These are phyloP conservation scores for Leccinum aurantiacum DNA, from an alignment of 768 basidiomycete genomes.

Conservation along the genomic window DNA sequence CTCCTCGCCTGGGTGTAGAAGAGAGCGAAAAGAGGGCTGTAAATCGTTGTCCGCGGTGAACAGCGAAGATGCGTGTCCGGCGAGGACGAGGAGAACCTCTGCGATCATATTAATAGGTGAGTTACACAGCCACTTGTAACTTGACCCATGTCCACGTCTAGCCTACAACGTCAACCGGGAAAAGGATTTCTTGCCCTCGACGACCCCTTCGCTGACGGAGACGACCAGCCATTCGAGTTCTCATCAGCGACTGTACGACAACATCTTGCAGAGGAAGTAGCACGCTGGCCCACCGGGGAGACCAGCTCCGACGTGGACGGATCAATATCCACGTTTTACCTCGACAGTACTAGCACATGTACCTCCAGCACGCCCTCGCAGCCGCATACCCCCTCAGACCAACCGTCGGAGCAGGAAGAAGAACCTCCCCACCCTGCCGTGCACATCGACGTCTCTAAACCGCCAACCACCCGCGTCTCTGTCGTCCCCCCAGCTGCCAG, in stretches of 20 bases:
- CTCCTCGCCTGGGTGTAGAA: slow-evolving; percentile 88
- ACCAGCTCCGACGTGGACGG: slow-evolving; percentile 34
- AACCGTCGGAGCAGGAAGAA: slow-evolving; percentile 7
- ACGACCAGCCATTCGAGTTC: slow-evolving; percentile 53
- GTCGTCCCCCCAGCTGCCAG: neutral
- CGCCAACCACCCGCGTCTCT: slow-evolving; percentile 32
- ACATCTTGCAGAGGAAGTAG: slow-evolving; percentile 54
- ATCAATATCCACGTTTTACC: slow-evolving; percentile 60
- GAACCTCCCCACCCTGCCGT: slow-evolving; percentile 39
- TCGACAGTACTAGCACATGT: slow-evolving; percentile 37
- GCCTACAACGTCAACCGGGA: slow-evolving; percentile 15
- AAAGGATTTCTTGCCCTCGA: slow-evolving; percentile 46
- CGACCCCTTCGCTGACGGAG: slow-evolving; percentile 67
- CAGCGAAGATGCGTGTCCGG: slow-evolving; percentile 84
- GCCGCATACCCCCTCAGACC: slow-evolving; percentile 21
- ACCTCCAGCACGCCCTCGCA: slow-evolving; percentile 18
- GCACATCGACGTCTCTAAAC: slow-evolving; percentile 44
- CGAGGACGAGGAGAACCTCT: slow-evolving; percentile 82
- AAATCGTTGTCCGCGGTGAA: slow-evolving; percentile 62
- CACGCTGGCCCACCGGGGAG: slow-evolving; percentile 35
- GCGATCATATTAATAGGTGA: slow-evolving; percentile 57
- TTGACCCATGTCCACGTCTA: slow-evolving; percentile 18
- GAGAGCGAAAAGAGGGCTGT: slow-evolving; percentile 61
- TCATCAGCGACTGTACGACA: slow-evolving; percentile 58
- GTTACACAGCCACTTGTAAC: neutral